Base-by-base conservation (phyloP, 352 stramenopile genomes). In the Pythium insidiosum region DNA sequence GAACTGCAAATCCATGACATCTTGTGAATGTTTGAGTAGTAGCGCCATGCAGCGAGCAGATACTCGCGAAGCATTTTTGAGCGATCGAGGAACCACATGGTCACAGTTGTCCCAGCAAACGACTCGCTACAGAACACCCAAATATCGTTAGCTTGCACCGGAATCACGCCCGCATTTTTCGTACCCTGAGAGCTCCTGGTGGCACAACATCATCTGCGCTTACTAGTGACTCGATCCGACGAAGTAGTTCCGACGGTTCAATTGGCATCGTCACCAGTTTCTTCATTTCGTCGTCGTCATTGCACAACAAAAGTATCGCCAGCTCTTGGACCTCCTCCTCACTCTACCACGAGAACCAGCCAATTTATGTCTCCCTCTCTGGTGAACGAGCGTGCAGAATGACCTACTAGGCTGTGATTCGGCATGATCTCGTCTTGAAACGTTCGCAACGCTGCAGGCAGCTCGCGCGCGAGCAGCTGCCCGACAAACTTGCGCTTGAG, bases 1-100 rank as follows among this genome's bases (percentile, higher is more conserved):
- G 42, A 95, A 96, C 4, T 63, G 58, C 12, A 95, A 37, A 29
- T 86, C 68, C 46, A 65, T 66, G n/a, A 91, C 69, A 26, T 88
- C 73, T 22, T 58, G 61, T 6, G 48, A 70, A 47, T 84, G 73
- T 21, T 64, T 63, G 9, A 71, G 36, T 18, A 88, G 38, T 1
- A 86, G 40, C 0, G 58, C 55, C 0, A 68, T 34, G 37, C 73
- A 87, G 25, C 70, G 47, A 1, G 56, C 49, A 16, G 39, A 29
- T 6, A 85, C 49, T 15, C n/a, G 30, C 4, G 50, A 11, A 4
- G 48, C 35, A 56, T 35, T 21, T 9, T 43, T 23, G 20, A 47
- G 47, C 0, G 47, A 56, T 13, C 25, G 22, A 5, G 43, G n/a
- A 6, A 34, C 38, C 9, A 65, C 44, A 18, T 59, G 20, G 4